These are phyloP conservation scores for Tulasnella sp. DNA, from an alignment of 768 basidiomycete species.

Conservation along the genomic window DNA sequence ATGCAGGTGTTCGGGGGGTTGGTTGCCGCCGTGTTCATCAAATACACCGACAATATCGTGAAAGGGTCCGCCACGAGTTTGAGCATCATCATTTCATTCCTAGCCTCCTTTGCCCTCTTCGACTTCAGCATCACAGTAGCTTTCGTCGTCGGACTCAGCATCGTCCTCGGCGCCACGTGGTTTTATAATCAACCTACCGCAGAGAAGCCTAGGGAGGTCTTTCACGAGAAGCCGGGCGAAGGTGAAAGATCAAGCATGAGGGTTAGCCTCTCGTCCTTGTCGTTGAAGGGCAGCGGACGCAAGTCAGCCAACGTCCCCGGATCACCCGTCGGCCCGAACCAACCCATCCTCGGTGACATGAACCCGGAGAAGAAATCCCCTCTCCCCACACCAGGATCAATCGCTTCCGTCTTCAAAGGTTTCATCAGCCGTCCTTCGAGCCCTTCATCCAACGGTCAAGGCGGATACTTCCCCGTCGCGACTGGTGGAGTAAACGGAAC, in stretches of 20 bases:
- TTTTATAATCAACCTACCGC: slow-evolving; percentile 54
- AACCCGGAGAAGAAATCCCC: neutral
- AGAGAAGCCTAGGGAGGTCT: neutral
- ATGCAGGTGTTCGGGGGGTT: slow-evolving; percentile 90
- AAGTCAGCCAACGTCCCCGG: neutral
- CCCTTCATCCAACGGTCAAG: neutral
- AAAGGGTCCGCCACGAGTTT: slow-evolving; percentile 95
- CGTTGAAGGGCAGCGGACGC: neutral
- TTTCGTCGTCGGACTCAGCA: slow-evolving; percentile 73
- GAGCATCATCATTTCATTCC: slow-evolving; percentile 90
- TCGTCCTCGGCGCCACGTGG: slow-evolving; percentile 85
- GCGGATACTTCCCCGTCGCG: neutral
- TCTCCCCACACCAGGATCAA: slow-evolving; percentile 4
- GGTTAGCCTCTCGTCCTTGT: neutral
- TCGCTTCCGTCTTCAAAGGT: slow-evolving; percentile 3
- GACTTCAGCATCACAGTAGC: slow-evolving; percentile 78
- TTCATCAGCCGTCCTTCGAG: slow-evolving; percentile 5
- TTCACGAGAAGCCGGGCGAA: neutral
- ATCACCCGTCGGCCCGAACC: neutral
- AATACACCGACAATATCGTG: slow-evolving; percentile 84
- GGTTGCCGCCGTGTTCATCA: slow-evolving; percentile 88
- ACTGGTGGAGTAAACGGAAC: neutral
- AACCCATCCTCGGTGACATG: slow-evolving; percentile 11
- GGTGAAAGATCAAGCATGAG: neutral
- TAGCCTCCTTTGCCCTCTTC: slow-evolving; percentile 85